phyloP scores from a whole-genome alignment of 176 grass and related monocot genomes.

The Carex kokanica region DNA sequence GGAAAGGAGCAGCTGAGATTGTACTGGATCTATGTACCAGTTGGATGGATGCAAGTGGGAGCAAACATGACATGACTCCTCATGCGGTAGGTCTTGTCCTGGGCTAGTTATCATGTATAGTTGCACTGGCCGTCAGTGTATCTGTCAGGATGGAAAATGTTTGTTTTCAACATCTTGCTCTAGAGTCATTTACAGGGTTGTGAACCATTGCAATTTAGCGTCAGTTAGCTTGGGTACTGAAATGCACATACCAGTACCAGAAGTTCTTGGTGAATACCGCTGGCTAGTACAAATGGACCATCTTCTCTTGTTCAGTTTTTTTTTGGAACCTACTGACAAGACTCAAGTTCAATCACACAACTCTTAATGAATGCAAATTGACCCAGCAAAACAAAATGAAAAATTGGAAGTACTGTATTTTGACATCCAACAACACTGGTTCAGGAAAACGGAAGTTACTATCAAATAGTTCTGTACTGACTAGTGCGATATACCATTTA shows the following conservation, averaged over 20 bases:
- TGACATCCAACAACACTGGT: neutral
- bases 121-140: neutral
- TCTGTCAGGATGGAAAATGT: neutral
- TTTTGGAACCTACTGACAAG: neutral
- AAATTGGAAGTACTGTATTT: neutral
- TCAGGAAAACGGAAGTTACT: neutral
- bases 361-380: neutral
- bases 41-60: constrained; percentile 59
- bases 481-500: neutral
- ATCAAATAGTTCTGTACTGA: neutral
- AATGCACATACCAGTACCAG: neutral
- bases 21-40: constrained; percentile 65
- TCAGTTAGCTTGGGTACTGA: constrained; percentile 3
- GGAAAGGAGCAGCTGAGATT: constrained; percentile 98
- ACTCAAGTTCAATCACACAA: neutral
- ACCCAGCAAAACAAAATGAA: neutral
- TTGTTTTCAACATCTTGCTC: neutral
- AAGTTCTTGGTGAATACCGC: neutral
- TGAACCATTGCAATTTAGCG: neutral
- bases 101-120: neutral
- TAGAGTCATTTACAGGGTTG: neutral
- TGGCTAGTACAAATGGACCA: neutral
- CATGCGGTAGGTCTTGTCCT: neutral
- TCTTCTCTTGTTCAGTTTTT: too few relatives aligned
- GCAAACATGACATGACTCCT: constrained; percentile 28